Conservation (phyloP, 1,139 yeast genomes). For the Kluyveromyces sp. region DNA sequence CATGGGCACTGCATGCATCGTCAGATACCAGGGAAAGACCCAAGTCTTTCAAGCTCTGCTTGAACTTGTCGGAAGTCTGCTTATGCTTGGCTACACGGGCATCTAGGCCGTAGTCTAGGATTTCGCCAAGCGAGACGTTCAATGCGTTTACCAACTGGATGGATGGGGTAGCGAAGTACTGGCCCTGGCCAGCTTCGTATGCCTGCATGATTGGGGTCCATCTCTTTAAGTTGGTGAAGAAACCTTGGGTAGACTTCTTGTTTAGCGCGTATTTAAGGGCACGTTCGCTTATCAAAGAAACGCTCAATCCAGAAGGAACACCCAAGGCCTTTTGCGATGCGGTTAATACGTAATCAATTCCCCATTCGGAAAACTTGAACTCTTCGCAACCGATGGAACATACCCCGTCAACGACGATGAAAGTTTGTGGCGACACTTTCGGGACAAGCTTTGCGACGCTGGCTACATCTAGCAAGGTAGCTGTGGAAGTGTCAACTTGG, state of each 20-base stretch:
- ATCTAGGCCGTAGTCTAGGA: conserved; percentile 52
- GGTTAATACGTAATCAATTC: conserved; percentile 76
- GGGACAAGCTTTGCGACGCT: conserved; percentile 55
- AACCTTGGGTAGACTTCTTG: conserved; percentile 51
- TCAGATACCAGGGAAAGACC: conserved; percentile 69
- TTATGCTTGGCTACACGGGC: conserved; percentile 58
- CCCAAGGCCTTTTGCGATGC: conserved; percentile 97
- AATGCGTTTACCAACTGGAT: conserved; percentile 80
- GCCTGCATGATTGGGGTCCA: conserved; percentile 90
- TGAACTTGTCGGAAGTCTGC: conserved; percentile 57
- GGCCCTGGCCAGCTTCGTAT: conserved; percentile 73
- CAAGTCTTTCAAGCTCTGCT: conserved; percentile 42
- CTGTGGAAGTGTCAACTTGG: conserved; percentile 94
- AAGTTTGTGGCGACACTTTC: conserved; percentile 64
- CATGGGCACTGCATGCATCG: conserved; percentile 68
- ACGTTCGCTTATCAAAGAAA: conserved; percentile 67
- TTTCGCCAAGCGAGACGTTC: conserved; percentile 68
- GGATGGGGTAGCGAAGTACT: conserved; percentile 93
- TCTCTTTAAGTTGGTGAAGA: conserved; percentile 68
- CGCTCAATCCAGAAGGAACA: conserved; percentile 85
- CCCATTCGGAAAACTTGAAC: conserved; percentile 84
- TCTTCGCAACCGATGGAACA: conserved; percentile 90
- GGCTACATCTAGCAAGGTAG: conserved; percentile 71
- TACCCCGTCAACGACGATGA: conserved; percentile 85
- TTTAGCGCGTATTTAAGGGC: conserved; percentile 57